phyloP scores from a whole-genome alignment of 2,329 filamentous ascomycete species.

The Escovopsis sp. region DNA sequence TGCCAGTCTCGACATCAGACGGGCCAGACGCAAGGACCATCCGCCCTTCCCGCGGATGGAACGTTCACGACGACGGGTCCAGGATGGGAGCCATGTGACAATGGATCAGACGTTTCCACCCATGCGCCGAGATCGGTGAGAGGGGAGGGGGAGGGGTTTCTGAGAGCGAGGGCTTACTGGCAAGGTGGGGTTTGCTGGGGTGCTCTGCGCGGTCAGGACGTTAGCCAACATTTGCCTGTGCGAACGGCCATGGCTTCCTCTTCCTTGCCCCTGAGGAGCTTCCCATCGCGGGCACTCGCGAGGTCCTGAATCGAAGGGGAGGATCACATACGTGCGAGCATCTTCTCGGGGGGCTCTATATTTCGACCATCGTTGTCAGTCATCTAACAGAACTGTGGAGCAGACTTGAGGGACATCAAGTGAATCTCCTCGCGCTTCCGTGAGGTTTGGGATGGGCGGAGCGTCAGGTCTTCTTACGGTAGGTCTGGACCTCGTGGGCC shows the following conservation, averaged over 20 bases:
- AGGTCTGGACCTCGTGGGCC: slow-evolving; percentile 64
- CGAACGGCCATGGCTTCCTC: too few species aligned
- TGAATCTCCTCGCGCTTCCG: background rate
- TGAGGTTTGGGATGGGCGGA: background rate
- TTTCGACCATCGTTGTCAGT: background rate
- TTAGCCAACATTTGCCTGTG: too few species aligned
- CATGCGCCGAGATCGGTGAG: slow-evolving; percentile 5
- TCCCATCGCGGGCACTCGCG: too few species aligned
- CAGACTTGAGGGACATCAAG: background rate
- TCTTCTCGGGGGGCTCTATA: slow-evolving; percentile 47
- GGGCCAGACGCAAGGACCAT: background rate
- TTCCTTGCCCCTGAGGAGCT: too few species aligned
- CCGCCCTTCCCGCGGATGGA: slow-evolving; percentile 2
- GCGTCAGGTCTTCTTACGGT: slow-evolving; percentile 30
- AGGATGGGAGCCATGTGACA: too few species aligned
- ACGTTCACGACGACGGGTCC: too few species aligned
- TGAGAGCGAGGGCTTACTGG: too few species aligned
- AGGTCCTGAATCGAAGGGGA: background rate
- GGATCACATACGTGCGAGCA: slow-evolving; percentile 46
- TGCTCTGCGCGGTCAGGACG: slow-evolving; percentile 34
- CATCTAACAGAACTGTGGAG: background rate
- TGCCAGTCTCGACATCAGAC: too few species aligned
- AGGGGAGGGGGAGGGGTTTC: too few species aligned
- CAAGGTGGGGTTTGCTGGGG: slow-evolving; percentile 52
- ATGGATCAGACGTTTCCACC: background rate